A percentile compares a stretch with the other conserved stretches of the same genome.
Evolutionary conservation across 345 rosid species (phyloP).

Genomic region (Gynandropsis gynandra): DNA sequence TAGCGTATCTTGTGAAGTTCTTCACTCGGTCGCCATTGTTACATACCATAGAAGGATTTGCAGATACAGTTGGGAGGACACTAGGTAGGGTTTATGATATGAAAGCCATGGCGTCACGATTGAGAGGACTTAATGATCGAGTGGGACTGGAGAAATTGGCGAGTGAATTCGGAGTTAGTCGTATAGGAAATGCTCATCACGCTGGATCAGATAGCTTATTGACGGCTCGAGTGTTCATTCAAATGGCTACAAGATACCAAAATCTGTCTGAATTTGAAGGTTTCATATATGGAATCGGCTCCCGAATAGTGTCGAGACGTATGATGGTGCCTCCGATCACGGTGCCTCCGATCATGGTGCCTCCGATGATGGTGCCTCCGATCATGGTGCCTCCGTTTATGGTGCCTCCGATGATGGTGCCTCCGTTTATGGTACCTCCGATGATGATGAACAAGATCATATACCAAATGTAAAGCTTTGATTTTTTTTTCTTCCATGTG

Average conservation of each 20-base stretch:
- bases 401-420: too few relatives aligned
- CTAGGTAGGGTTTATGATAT: background rate
- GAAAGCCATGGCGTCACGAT: background rate
- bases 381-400: too few relatives aligned
- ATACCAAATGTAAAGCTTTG: too few relatives aligned
- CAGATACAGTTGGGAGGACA: background rate
- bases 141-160: conserved; percentile 14
- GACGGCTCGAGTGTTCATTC: background rate
- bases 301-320: too few relatives aligned
- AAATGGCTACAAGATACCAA: background rate
- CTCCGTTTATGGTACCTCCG: too few relatives aligned
- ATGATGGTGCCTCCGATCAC: too few relatives aligned
- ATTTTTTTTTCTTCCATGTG: too few relatives aligned
- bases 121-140: background rate
- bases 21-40: conserved; percentile 7
- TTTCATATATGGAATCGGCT: too few relatives aligned
- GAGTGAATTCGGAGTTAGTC: background rate
- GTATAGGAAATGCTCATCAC: conserved; percentile 18
- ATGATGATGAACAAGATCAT: too few relatives aligned
- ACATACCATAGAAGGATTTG: background rate
- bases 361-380: too few relatives aligned
- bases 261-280: too few relatives aligned
- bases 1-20: background rate
- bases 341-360: too few relatives aligned
- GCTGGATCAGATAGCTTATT: conserved; percentile 24